These are phyloP conservation scores for Torulaspora quercuum DNA, from an alignment of 805 yeast species.

Conservation along the genomic window DNA sequence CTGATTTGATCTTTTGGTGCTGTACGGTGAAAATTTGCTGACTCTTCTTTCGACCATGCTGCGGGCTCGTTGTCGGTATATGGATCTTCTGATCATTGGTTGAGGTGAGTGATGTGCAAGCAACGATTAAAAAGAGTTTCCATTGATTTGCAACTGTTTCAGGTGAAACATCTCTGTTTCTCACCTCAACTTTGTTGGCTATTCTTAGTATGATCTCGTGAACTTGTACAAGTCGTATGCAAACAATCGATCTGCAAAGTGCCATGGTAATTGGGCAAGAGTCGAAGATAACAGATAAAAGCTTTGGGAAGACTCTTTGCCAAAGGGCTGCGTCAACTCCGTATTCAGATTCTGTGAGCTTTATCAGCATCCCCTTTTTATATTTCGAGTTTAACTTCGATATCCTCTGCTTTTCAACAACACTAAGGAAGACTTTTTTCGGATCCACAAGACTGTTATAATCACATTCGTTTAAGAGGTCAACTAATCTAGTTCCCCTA, in stretches of 20 bases:
- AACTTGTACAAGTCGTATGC: constrained; percentile 82
- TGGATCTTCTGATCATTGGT: constrained; percentile 81
- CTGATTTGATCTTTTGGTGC: constrained; percentile 89
- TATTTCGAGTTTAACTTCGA: constrained; percentile 54
- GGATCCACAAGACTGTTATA: constrained; percentile 57
- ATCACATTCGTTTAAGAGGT: constrained; percentile 69
- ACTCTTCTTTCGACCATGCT: constrained; percentile 72
- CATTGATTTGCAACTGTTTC: constrained; percentile 79
- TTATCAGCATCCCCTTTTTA: constrained; percentile 64
- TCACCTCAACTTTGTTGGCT: constrained; percentile 43
- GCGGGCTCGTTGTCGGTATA: constrained; percentile 49
- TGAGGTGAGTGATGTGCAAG: constrained; percentile 85
- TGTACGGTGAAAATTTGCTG: constrained; percentile 78
- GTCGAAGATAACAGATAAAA: constrained; percentile 68
- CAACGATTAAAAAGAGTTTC: constrained; percentile 85
- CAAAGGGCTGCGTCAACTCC: constrained; percentile 97
- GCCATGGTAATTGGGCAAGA: constrained; percentile 93
- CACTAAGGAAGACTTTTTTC: constrained; percentile 51
- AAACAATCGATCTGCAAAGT: constrained; percentile 82
- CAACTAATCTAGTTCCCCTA: constrained; percentile 70
- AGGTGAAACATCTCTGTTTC: constrained; percentile 46
- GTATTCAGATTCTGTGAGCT: constrained; percentile 83
- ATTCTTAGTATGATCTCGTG: constrained; percentile 62
- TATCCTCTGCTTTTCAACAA: constrained; percentile 75
- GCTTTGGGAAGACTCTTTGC: constrained; percentile 80